Percentiles rank a stretch among this genome's conserved stretches.
Evolutionary conservation across 176 grass and related monocot genomes (phyloP).

Genomic region (Triticum dicoccoides): DNA sequence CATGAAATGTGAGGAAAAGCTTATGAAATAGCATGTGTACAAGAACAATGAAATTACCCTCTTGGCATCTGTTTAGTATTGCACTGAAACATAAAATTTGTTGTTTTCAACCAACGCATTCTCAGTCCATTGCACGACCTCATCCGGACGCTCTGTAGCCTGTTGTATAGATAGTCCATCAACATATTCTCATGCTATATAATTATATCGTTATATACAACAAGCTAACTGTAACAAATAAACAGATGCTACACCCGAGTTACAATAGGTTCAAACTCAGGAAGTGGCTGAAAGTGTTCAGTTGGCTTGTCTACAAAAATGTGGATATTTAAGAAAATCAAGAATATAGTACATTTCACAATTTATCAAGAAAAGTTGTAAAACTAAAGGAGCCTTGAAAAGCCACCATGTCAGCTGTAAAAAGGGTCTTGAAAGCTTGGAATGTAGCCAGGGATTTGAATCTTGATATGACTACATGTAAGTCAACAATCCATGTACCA

Average conservation of each 20-base stretch:
- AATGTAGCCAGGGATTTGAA: too few species aligned
- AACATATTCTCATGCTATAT: not conserved
- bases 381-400: too few species aligned
- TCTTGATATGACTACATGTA: too few species aligned
- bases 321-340: not conserved
- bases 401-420: too few species aligned
- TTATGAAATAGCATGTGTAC: too few species aligned
- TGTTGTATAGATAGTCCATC: not conserved
- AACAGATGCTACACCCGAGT: not conserved
- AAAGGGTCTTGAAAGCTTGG: too few species aligned
- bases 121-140: not conserved
- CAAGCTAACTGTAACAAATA: not conserved
- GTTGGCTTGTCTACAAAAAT: not conserved
- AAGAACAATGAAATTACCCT: too few species aligned
- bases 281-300: not conserved
- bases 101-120: not conserved
- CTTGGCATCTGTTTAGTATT: too few species aligned
- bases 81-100: too few species aligned
- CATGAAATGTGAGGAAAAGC: too few species aligned
- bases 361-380: not conserved
- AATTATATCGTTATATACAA: not conserved
- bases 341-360: not conserved
- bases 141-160: not conserved
- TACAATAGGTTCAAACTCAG: not conserved
- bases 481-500: too few species aligned